A percentile compares a stretch with the other conserved stretches of the same genome.
phyloP scores from a whole-genome alignment of 371 early-diverging fungal species.

The Encephalitozoon hellem region DNA sequence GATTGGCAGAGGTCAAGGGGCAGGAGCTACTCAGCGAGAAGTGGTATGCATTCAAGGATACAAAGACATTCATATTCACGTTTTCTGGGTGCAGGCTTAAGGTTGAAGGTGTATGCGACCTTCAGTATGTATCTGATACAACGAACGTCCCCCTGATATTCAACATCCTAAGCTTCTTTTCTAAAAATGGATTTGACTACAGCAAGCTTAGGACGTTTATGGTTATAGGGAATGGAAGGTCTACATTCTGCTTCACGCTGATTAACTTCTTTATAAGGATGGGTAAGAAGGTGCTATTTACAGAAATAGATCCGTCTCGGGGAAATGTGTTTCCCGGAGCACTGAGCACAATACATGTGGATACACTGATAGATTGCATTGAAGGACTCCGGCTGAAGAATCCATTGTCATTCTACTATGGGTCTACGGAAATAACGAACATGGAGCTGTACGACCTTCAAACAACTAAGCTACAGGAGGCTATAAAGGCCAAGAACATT shows the following conservation, averaged over 20 bases:
- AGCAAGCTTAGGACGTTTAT: constrained; percentile 9
- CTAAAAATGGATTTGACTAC: not conserved
- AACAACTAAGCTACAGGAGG: constrained; percentile 29
- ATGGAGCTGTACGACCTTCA: constrained; percentile 40
- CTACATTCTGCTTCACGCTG: constrained; percentile 45
- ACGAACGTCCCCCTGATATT: constrained; percentile 53
- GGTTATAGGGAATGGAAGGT: constrained; percentile 50
- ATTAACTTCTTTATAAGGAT: constrained; percentile 48
- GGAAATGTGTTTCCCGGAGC: constrained; percentile 55
- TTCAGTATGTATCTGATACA: constrained; percentile 50
- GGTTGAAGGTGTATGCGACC: constrained; percentile 49
- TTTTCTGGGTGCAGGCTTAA: constrained; percentile 56
- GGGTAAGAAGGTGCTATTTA: constrained; percentile 48
- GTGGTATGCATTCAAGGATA: constrained; percentile 56
- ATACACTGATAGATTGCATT: constrained; percentile 31
- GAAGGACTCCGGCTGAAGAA: constrained; percentile 35
- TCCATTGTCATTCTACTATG: constrained; percentile 47
- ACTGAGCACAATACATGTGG: constrained; percentile 28
- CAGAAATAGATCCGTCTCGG: constrained; percentile 45
- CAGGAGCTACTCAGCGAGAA: constrained; percentile 56
- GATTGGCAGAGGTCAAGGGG: constrained; percentile 54
- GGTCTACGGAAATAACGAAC: constrained; percentile 45
- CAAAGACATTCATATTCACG: constrained; percentile 55
- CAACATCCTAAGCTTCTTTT: constrained; percentile 18
- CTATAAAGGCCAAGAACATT: constrained; percentile 24